Evolutionary conservation across 2,329 filamentous ascomycete genomes (phyloP).

Genomic region (Davidsoniella australis): DNA sequence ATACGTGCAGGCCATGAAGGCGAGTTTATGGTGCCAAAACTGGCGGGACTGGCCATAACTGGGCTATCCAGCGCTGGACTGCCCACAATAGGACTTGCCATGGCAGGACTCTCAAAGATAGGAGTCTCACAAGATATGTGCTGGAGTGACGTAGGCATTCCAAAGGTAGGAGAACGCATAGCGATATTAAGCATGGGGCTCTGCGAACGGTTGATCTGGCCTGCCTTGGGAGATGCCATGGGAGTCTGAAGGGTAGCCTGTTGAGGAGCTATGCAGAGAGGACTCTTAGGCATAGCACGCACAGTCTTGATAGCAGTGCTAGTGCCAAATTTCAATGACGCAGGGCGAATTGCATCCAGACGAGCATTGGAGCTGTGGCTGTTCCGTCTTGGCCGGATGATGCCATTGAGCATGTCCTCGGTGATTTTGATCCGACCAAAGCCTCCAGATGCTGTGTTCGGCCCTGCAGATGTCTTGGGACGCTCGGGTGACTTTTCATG

Average conservation of each 20-base stretch:
- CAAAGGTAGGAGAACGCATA: constrained; percentile 8
- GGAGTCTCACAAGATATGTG: not conserved
- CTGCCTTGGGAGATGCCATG: not conserved
- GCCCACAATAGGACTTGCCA: not conserved
- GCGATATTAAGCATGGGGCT: constrained; percentile 7
- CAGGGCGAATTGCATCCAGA: constrained; percentile 7
- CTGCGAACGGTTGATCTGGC: not conserved
- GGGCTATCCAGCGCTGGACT: not conserved
- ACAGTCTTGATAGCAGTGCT: not conserved
- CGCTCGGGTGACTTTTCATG: constrained; percentile 4
- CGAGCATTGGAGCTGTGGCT: constrained; percentile 1
- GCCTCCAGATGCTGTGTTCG: not conserved
- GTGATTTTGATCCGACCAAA: not conserved
- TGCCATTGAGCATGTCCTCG: no score
- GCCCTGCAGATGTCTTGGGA: constrained; percentile 9
- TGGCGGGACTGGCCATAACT: not conserved
- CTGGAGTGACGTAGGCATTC: not conserved
- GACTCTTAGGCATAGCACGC: constrained; percentile 7
- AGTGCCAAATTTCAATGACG: constrained; percentile 3
- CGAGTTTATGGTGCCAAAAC: not conserved
- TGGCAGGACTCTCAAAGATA: not conserved
- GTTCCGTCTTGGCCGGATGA: not conserved
- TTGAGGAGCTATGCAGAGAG: constrained; percentile 5
- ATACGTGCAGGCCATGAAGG: constrained; percentile 6
- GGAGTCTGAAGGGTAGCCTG: constrained; percentile 4